Base-by-base conservation (phyloP, 176 grass and related monocot species). In the Melocanna baccifera region DNA sequence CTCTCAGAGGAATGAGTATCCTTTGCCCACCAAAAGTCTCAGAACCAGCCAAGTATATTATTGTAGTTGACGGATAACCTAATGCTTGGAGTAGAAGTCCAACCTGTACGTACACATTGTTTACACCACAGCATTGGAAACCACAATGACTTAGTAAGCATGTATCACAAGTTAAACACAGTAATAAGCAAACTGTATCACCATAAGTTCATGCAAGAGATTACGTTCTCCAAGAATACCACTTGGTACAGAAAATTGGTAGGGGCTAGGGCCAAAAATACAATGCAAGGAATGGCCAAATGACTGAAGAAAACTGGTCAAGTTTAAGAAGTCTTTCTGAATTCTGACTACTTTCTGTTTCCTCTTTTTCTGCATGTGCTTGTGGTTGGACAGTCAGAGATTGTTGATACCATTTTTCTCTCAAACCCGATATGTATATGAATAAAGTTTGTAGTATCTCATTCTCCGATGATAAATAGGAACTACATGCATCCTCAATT, bases 11-110 rank as follows among this genome's bases (percentile, higher is more conserved):
- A 84, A 94, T 92, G 63, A 96, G 75, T 80, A 92, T 66, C 87
- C 93, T 93, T 62, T 99, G 97, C 53, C 97, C 97, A 75, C 97
- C 97, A 82, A 99, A 99, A 47, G 81, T 96, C 77, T 99, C 93
- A 74, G 97, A 93, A 87, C 97, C 97, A 85, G 97, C 88, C 88
- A 96, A 73, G 51, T 94, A 99, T 84, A 99, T 99, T 77, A 92
- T 89, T 26, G 97, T 96, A 84, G 86, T 87, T 86, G 92, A 77
- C 36, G 93, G 93, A 79, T 99, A 99, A 76, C 97, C 97, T 87
- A 96, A 84, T 82, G 93, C 91, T 81, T 94, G 87, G 87, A 99
- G 90, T 32, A 96, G 88, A 87, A 99, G 88, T 69, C 97, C 97
- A 78, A 96, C 91, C 97, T 99, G 80, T 20, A 85, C 79, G 46